phyloP scores from a whole-genome alignment of 192 early-diverging fungal species.

The Backusella macrospora region DNA sequence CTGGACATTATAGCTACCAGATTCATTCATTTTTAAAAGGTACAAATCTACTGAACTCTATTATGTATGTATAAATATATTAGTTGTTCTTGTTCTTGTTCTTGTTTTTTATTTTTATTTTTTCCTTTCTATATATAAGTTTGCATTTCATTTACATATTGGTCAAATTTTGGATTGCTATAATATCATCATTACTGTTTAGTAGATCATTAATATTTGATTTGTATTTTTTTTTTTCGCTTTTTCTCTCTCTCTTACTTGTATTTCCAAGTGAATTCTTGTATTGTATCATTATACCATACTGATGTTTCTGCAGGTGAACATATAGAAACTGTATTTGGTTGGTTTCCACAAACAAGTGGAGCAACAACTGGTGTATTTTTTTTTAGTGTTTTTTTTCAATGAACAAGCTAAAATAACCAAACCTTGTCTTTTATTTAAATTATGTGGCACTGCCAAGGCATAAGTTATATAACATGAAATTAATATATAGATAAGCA shows the following conservation, averaged over 20 bases:
- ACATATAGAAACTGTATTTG: conserved; percentile 31
- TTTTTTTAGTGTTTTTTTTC: neutral
- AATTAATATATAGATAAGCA: conserved; percentile 8
- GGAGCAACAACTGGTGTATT: conserved; percentile 18
- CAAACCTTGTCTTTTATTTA: conserved; percentile 26
- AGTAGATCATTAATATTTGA: neutral
- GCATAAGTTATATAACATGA: neutral
- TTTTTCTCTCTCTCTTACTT: conserved; percentile 30
- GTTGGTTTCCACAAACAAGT: conserved; percentile 8
- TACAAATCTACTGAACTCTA: neutral
- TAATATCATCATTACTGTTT: neutral
- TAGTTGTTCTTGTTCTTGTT: neutral
- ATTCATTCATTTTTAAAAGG: neutral
- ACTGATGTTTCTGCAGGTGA: conserved; percentile 18
- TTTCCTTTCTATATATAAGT: neutral
- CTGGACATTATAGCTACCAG: conserved; percentile 21
- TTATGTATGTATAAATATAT: neutral
- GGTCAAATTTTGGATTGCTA: conserved; percentile 29
- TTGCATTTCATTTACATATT: conserved; percentile 12
- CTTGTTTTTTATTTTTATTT: neutral
- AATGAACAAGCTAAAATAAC: neutral
- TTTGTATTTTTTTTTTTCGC: neutral
- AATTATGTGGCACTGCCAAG: neutral
- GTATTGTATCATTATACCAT: conserved; percentile 37
- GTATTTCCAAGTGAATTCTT: conserved; percentile 42